Conservation (phyloP, 2,329 filamentous ascomycete species). For the Coniosporium tulheliwenetii region DNA sequence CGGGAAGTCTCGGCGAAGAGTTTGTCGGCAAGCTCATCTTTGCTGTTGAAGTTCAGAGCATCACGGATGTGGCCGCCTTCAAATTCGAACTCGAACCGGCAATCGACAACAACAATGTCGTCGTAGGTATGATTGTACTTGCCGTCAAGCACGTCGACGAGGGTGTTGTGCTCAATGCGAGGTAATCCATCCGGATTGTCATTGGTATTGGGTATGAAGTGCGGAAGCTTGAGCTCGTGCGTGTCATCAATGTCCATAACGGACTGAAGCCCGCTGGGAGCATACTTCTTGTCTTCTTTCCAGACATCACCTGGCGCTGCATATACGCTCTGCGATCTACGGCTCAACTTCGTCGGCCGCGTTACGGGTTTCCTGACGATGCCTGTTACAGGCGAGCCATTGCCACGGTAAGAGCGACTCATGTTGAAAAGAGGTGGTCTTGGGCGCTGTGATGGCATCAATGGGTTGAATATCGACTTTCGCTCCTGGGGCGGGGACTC, state of each 20-base stretch:
- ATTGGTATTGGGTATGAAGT: conserved; percentile 52
- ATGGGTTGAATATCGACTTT: conserved; percentile 40
- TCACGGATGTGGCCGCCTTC: conserved; percentile 89
- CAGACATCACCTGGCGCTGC: conserved; percentile 80
- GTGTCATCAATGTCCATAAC: conserved; percentile 74
- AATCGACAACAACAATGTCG: conserved; percentile 80
- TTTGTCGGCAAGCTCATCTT: conserved; percentile 66
- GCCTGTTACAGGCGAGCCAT: conserved; percentile 57
- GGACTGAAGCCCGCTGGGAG: conserved; percentile 47
- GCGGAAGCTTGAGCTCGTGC: conserved; percentile 60
- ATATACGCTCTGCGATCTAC: conserved; percentile 95
- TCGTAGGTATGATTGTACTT: conserved; percentile 63
- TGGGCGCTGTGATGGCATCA: conserved; percentile 44
- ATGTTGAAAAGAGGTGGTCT: conserved; percentile 48
- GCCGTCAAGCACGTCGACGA: conserved; percentile 78
- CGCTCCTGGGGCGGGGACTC: conserved; percentile 63
- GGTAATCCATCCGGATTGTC: conserved; percentile 76
- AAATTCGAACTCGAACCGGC: conserved; percentile 97
- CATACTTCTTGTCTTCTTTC: conserved; percentile 54
- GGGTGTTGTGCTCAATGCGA: conserved; percentile 65
- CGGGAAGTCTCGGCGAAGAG: conserved; percentile 54
- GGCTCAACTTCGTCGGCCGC: conserved; percentile 73
- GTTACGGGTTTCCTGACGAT: conserved; percentile 57
- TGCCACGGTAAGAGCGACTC: conserved; percentile 38
- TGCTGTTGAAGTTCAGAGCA: conserved; percentile 93